phyloP scores from a whole-genome alignment of 441 rosid genomes.

The Jatropha podagrica region DNA sequence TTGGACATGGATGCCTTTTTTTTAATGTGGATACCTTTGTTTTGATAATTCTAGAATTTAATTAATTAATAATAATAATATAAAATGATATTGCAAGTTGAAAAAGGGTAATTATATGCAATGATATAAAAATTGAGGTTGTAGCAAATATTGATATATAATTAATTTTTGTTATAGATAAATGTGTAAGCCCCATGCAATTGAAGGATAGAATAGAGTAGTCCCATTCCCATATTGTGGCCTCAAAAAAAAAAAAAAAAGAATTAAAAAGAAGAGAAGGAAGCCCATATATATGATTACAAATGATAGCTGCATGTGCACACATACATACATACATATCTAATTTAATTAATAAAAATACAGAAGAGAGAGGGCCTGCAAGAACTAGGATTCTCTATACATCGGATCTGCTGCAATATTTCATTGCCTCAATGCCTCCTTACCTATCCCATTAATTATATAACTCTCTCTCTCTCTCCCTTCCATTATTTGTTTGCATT shows the following conservation, averaged over 20 bases:
- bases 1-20: no score
- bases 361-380: constrained; percentile 20
- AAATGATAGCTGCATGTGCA: constrained; percentile 25
- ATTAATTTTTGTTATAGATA: neutral
- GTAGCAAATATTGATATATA: no score
- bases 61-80: no score
- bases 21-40: no score
- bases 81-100: no score
- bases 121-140: no score
- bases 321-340: constrained; percentile 25
- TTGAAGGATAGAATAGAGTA: neutral
- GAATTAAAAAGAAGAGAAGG: neutral
- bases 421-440: constrained; percentile 34
- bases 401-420: constrained; percentile 48
- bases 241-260: constrained; percentile 1
- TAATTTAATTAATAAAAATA: constrained; percentile 5
- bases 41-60: no score
- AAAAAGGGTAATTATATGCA: no score
- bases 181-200: constrained; percentile 7
- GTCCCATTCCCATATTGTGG: constrained; percentile 9
- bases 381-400: constrained; percentile 38
- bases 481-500: constrained; percentile 32
- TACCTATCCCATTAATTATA: constrained; percentile 13
- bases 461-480: constrained; percentile 23
- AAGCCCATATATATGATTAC: constrained; percentile 30